Evolutionary conservation across 75 land plant genomes (phyloP), one percentile per base, ranked within the genome.

Genomic region (Picea sitchensis): DNA sequence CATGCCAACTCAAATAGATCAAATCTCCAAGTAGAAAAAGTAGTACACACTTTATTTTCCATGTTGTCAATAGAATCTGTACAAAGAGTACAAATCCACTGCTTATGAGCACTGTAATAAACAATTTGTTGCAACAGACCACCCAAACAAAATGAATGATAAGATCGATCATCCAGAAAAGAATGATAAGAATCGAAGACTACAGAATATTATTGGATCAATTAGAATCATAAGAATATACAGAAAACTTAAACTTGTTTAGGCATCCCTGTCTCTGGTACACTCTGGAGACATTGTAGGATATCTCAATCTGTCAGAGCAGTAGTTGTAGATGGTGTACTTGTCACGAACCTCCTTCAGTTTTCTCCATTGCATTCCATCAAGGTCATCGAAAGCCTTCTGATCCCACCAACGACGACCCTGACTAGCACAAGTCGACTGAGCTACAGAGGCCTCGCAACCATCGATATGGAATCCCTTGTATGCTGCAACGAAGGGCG

Each of bases 391-490:
- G 20, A 83, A 87, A 61, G 78, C 86, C 76, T 79, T 87, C 59
- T 84, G 88, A 59, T 84, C 88, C 88, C 88, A 87, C 88, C 88
- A 87, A 3, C 81, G 65, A 59, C 59, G 57, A 76, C 88, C 88
- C 51, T 81, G 86, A 15, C 83, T 87, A 44, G 78, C 78, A 38
- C 88, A 87, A 15, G 36, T 63, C 76, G 81, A 83, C 77, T 82
- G 81, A 14, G 79, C 32, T 58, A 81, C 83, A 4, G 89, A 82
- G 23, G 89, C 84, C 78, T 82, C 84, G 31, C 98, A 95, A 1
- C 88, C 93, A 59, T 93, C 95, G n/a, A 91, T 84, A 76, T 85
- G 84, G 81, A 93, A 95, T 76, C 89, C 89, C 80, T 74, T 88
- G 81, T 86, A 87, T 77, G 83, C 90, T 47, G 92, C 92, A 14